These are phyloP conservation scores for Fagus sylvatica DNA, from an alignment of 306 rosid genomes.

Conservation along the genomic window DNA sequence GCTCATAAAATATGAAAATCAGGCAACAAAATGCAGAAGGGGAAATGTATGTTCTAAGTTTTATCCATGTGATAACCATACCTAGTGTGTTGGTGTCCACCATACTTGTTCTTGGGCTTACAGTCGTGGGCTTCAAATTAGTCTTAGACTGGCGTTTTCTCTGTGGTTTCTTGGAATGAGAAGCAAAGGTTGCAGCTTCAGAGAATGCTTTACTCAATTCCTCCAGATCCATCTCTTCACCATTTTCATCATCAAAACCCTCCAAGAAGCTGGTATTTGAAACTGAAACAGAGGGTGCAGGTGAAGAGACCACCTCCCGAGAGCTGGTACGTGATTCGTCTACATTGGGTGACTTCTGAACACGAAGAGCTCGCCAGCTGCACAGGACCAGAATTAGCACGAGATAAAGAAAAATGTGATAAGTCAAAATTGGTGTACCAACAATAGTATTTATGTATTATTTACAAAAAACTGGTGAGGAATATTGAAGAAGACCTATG, in stretches of 20 bases:
- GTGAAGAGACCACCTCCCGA: constrained; percentile 15
- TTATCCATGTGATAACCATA: constrained; percentile 3
- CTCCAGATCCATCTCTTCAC: constrained; percentile 56
- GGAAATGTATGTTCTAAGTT: neutral
- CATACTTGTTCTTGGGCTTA: constrained; percentile 22
- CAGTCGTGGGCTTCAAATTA: constrained; percentile 23
- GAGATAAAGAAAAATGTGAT: neutral
- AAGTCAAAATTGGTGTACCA: neutral
- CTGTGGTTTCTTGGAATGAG: constrained; percentile 44
- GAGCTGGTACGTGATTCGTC: constrained; percentile 23
- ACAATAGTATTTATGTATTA: neutral
- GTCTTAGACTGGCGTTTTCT: constrained; percentile 16
- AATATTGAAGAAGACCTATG: constrained; percentile 35
- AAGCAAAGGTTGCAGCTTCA: constrained; percentile 50
- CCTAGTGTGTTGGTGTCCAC: constrained; percentile 53
- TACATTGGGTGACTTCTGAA: constrained; percentile 47
- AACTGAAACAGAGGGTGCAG: constrained; percentile 27
- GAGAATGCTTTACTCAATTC: constrained; percentile 58
- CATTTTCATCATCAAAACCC: constrained; percentile 37
- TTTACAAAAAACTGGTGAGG: neutral
- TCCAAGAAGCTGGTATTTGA: constrained; percentile 28
- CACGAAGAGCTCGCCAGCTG: constrained; percentile 74
- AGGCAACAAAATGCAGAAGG: neutral
- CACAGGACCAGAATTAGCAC: neutral
- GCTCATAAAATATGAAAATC: neutral